Evolutionary conservation across 148 eudicot genomes (phyloP), one percentile per base, ranked within the genome.

Genomic region (Cornus florida): DNA sequence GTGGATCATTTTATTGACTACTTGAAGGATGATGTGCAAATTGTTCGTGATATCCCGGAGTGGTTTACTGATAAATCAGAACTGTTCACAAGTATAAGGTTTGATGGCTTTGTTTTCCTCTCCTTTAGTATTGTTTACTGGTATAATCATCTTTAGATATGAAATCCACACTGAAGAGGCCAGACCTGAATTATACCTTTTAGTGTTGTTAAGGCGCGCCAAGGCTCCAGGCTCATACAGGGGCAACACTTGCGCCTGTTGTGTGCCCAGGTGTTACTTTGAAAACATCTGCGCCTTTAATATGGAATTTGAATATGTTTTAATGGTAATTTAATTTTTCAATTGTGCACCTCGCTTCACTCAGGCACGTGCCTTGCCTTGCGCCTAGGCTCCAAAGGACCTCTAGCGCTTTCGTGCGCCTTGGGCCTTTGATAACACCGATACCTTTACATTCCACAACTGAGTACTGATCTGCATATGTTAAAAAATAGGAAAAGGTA

Each of bases 1-100:
- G 99, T 96, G 46, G 98, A 96, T 87, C 97, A 96, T 90, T 96
- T 96, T 82, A 93, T 96, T 82, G 98, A 96, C 83, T 96, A 96
- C 87, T 86, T 96, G 87, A 93, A 92, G 92, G 92, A 93, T 80
- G 99, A 96, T 83, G 95, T 96, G 69, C 88, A 83, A 31, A 96
- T 96, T 80, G 93, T 96, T 56, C 97, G 98, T 82, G 99, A 93
- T 84, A 96, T 96, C 76, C 99, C 99, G 10, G 95, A 91, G 71
- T 96, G 99, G 99, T 96, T 96, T 84, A 81, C 95, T 12, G 99
- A 96, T 81, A 96, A 86, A 84, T 64, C 97, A 19, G 99, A 96
- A 84, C 86, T 96, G 71, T 96, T 93, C 82, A 79, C 90, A 72
- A 93, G 98, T 82, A 96, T 93, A 86, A 93, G 98, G 99, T 96